These are phyloP conservation scores for Fagus sylvatica DNA, from an alignment of 306 rosid species.

Conservation along the genomic window DNA sequence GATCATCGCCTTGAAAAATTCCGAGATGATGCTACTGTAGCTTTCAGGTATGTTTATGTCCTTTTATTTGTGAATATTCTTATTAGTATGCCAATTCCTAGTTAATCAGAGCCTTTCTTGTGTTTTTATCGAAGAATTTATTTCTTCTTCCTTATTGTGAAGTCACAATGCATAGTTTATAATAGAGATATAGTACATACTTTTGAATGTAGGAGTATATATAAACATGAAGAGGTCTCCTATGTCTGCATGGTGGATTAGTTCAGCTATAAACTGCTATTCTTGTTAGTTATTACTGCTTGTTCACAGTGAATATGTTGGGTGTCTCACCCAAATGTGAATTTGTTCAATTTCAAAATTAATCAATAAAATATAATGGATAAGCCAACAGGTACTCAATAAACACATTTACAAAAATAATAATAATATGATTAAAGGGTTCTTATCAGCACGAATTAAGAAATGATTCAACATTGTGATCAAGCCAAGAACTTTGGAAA, in stretches of 20 bases:
- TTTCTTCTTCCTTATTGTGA: background rate
- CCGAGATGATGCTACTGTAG: slow-evolving; percentile 6
- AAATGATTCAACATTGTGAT: slow-evolving; percentile 16
- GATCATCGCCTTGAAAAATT: background rate
- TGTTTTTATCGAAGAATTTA: background rate
- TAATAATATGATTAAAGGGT: no score
- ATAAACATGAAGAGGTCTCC: no score
- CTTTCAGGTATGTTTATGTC: slow-evolving; percentile 36
- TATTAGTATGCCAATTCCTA: slow-evolving; percentile 27
- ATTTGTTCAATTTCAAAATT: background rate
- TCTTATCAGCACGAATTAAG: background rate
- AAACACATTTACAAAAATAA: no score
- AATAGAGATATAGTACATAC: background rate
- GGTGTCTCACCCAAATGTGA: background rate
- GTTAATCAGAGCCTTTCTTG: slow-evolving; percentile 6
- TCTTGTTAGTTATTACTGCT: background rate
- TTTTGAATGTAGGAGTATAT: no score
- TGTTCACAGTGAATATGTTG: background rate
- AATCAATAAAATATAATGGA: background rate
- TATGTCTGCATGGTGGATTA: background rate
- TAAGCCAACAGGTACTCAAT: background rate
- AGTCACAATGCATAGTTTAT: background rate
- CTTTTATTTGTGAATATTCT: slow-evolving; percentile 36
- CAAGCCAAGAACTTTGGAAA: slow-evolving; percentile 1
- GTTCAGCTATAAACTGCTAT: no score